phyloP scores from a whole-genome alignment of 768 basidiomycete species.

The Lactarius evosmus region DNA sequence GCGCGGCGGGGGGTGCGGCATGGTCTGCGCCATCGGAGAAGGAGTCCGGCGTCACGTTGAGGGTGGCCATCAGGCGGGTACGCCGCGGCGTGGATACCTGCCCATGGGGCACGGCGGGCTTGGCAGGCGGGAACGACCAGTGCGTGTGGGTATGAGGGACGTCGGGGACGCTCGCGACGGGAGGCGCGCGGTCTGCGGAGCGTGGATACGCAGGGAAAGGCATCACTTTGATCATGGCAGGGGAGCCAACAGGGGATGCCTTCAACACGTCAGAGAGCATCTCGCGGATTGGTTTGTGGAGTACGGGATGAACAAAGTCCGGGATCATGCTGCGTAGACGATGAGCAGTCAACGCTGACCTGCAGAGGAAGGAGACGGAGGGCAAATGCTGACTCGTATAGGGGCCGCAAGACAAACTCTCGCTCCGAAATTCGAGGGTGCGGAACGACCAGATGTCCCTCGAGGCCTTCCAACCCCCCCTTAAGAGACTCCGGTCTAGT shows the following conservation, averaged over 20 bases:
- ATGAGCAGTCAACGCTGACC: neutral
- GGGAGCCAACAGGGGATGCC: constrained; percentile 33
- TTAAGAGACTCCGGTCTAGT: constrained; percentile 45
- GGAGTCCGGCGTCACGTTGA: constrained; percentile 93
- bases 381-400: constrained; percentile 70
- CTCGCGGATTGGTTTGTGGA: constrained; percentile 44
- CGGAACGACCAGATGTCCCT: constrained; percentile 75
- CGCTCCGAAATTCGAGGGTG: constrained; percentile 79
- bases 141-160: constrained; percentile 42
- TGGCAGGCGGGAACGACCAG: constrained; percentile 44
- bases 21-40: constrained; percentile 84
- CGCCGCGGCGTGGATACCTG: constrained; percentile 33
- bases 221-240: constrained; percentile 67
- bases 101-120: constrained; percentile 8
- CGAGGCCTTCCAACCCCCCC: constrained; percentile 48
- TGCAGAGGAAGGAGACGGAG: neutral
- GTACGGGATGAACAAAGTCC: constrained; percentile 60
- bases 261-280: constrained; percentile 45
- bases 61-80: constrained; percentile 84
- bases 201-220: constrained; percentile 64
- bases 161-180: constrained; percentile 25
- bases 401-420: constrained; percentile 87
- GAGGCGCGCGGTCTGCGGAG: constrained; percentile 18
- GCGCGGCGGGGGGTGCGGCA: constrained; percentile 49
- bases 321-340: constrained; percentile 67